phyloP scores from a whole-genome alignment of 768 basidiomycete genomes.

The Xerocomellus chrysenteron region DNA sequence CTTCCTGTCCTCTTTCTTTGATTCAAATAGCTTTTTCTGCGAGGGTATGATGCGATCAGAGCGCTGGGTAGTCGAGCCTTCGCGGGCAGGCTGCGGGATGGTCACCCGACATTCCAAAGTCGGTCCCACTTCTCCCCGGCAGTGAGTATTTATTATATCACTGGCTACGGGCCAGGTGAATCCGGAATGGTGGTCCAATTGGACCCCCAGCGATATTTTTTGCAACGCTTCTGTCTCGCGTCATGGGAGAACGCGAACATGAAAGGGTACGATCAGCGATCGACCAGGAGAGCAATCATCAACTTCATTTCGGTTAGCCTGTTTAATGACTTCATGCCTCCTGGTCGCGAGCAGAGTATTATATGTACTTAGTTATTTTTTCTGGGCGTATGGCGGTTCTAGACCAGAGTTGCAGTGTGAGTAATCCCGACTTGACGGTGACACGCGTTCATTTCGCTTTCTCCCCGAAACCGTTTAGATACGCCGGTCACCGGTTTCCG shows the following conservation, averaged over 20 bases:
- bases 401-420: slow-evolving; percentile 12
- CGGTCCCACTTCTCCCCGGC: slow-evolving; percentile 2
- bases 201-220: neutral
- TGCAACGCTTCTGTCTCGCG: neutral
- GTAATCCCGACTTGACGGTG: neutral
- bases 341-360: slow-evolving; percentile 1
- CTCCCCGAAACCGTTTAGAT: neutral
- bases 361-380: neutral
- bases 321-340: slow-evolving; percentile 16
- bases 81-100: neutral
- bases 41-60: slow-evolving; percentile 3
- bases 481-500: neutral
- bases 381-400: slow-evolving; percentile 6
- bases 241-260: slow-evolving; percentile 5
- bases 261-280: slow-evolving; percentile 24
- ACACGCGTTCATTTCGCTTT: slow-evolving; percentile 17
- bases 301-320: slow-evolving; percentile 28
- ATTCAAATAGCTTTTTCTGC: neutral
- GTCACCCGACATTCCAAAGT: slow-evolving; percentile 4
- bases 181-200: neutral
- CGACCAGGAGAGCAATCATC: slow-evolving; percentile 22
- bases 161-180: slow-evolving; percentile 1
- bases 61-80: neutral
- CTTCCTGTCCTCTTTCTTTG: neutral
- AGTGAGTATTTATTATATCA: neutral